Conservation (phyloP, 768 basidiomycete genomes). For the Trametopsis cervina region DNA sequence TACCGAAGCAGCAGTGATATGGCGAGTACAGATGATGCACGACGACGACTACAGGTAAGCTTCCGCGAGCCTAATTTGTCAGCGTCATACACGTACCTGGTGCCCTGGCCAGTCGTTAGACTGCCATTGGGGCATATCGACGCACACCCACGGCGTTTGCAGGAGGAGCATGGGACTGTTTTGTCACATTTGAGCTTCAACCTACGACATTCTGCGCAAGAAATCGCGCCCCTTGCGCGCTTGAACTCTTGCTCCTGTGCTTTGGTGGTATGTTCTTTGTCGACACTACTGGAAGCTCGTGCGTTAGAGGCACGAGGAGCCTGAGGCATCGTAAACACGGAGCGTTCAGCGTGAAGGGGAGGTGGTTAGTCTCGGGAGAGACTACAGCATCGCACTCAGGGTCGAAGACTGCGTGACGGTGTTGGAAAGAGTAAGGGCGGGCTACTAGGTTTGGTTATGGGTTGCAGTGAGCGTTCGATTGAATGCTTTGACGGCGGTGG, state of each 20-base stretch:
- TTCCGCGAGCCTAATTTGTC: neutral
- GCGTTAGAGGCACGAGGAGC: slow-evolving; percentile 10
- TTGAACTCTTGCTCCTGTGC: slow-evolving; percentile 60
- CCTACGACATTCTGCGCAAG: slow-evolving; percentile 64
- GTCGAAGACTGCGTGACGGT: neutral
- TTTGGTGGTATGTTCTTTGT: slow-evolving; percentile 18
- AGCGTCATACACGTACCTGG: slow-evolving; percentile 40
- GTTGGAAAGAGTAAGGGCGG: slow-evolving; percentile 1
- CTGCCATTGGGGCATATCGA: slow-evolving; percentile 77
- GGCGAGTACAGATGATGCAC: neutral
- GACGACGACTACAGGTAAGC: neutral
- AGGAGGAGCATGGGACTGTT: slow-evolving; percentile 44
- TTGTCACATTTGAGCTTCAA: slow-evolving; percentile 53
- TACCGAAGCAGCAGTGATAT: neutral
- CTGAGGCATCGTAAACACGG: slow-evolving; percentile 15
- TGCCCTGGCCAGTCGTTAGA: slow-evolving; percentile 71
- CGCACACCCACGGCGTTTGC: slow-evolving; percentile 68
- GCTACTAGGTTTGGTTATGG: neutral
- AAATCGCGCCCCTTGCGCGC: slow-evolving; percentile 66
- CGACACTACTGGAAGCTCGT: slow-evolving; percentile 11
- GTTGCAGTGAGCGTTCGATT: slow-evolving; percentile 5
- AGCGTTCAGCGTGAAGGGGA: neutral
- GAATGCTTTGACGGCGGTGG: slow-evolving; percentile 1
- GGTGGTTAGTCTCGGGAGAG: neutral
- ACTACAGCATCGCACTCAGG: neutral